phyloP scores from a whole-genome alignment of 495 filamentous ascomycete genomes.

The Aspergillus asperescens region DNA sequence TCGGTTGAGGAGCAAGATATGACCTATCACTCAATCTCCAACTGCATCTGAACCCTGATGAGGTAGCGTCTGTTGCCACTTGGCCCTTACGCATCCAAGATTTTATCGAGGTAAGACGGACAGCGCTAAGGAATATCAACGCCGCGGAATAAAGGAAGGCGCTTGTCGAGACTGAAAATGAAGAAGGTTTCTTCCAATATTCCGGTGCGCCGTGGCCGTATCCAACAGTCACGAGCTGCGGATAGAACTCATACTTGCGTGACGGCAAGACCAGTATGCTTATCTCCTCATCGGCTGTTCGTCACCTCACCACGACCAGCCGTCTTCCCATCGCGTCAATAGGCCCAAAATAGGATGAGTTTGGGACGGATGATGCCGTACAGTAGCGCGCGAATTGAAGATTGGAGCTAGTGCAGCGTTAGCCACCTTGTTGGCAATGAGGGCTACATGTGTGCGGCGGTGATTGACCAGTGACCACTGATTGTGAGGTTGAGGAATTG shows the following conservation, averaged over 20 bases:
- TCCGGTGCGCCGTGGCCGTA: background rate
- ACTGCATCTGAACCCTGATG: background rate
- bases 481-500: slow-evolving; percentile 1
- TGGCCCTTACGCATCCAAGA: slow-evolving; percentile 8
- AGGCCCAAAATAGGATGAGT: background rate
- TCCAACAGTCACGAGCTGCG: background rate
- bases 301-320: background rate
- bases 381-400: slow-evolving; percentile 13
- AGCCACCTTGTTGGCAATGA: slow-evolving; percentile 23
- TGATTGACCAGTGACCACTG: slow-evolving; percentile 17
- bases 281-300: background rate
- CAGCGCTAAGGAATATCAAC: background rate
- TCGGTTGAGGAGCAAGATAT: slow-evolving; percentile 16
- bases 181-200: background rate
- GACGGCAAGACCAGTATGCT: background rate
- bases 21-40: slow-evolving; percentile 16
- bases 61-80: slow-evolving; percentile 1
- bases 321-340: background rate
- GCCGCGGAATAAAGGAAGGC: background rate
- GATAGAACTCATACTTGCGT: background rate
- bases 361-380: background rate
- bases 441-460: slow-evolving; percentile 23
- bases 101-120: slow-evolving; percentile 1
- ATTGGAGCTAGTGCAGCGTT: slow-evolving; percentile 19
- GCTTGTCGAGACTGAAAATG: background rate